Percentiles rank a stretch among this genome's conserved stretches.
phyloP scores from a whole-genome alignment of 2,329 filamentous ascomycete genomes.

The Hortaea sp. region DNA sequence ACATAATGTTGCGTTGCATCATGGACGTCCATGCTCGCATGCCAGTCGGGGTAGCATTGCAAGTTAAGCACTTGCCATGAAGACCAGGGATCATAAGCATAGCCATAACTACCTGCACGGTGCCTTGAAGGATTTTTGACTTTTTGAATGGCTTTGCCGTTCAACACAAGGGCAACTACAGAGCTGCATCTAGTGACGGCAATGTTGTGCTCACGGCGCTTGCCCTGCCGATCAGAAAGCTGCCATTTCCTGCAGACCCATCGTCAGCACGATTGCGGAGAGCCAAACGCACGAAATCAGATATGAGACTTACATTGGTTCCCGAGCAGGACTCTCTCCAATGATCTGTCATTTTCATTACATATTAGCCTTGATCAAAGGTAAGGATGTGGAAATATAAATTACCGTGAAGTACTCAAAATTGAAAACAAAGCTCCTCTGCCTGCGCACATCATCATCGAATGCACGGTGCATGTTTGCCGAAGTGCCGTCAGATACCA shows the following conservation, averaged over 20 bases:
- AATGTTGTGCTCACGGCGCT: slow-evolving; percentile 39
- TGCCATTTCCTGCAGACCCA: slow-evolving; percentile 37
- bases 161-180: slow-evolving; percentile 48
- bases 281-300: no score
- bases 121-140: slow-evolving; percentile 42
- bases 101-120: slow-evolving; percentile 40
- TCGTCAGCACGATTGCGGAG: no score
- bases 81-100: slow-evolving; percentile 48
- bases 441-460: slow-evolving; percentile 35
- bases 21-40: slow-evolving; percentile 45
- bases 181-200: slow-evolving; percentile 51
- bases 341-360: no score
- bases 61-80: slow-evolving; percentile 52
- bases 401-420: slow-evolving; percentile 57
- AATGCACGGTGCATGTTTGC: slow-evolving; percentile 39
- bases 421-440: slow-evolving; percentile 51
- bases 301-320: no score
- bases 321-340: no score
- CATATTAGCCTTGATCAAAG: slow-evolving; percentile 15
- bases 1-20: slow-evolving; percentile 47
- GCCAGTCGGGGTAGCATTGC: slow-evolving; percentile 51
- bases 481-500: slow-evolving; percentile 35
- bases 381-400: slow-evolving; percentile 16
- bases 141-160: slow-evolving; percentile 41
- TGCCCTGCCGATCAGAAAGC: slow-evolving; percentile 37